Evolutionary conservation across 345 rosid genomes (phyloP).

Genomic region (Limnanthes douglasii): DNA sequence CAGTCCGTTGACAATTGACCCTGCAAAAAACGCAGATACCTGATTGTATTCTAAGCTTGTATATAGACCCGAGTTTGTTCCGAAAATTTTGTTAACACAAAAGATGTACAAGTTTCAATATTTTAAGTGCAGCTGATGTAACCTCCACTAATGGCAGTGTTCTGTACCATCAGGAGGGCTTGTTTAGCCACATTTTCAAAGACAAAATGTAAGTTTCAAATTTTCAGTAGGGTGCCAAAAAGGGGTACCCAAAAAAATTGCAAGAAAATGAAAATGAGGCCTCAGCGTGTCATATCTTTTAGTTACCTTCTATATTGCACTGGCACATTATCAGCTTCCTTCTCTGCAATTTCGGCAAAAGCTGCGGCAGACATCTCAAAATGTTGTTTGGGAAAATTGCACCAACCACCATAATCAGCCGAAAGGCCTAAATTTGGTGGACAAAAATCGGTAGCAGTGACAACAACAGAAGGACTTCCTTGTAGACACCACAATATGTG

Average conservation of each 20-base stretch:
- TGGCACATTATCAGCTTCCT: constrained; percentile 57
- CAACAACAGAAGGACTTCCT: constrained; percentile 71
- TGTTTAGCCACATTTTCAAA: too few species aligned
- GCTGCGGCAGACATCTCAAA: constrained; percentile 88
- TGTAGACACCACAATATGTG: constrained; percentile 72
- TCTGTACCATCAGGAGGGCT: too few species aligned
- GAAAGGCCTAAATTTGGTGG: constrained; percentile 83
- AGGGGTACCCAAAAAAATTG: neutral
- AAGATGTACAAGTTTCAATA: too few species aligned
- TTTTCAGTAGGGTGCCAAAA: too few species aligned
- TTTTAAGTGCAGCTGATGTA: too few species aligned
- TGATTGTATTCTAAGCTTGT: too few species aligned
- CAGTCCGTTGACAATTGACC: constrained; percentile 57
- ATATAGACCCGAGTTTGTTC: too few species aligned
- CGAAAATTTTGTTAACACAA: too few species aligned
- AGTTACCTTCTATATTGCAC: constrained; percentile 55
- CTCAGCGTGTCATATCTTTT: neutral
- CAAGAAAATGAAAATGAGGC: neutral
- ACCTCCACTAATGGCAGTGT: too few species aligned
- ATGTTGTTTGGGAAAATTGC: constrained; percentile 83
- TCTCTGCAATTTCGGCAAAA: constrained; percentile 65
- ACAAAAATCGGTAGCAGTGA: constrained; percentile 89
- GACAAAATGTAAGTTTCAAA: too few species aligned
- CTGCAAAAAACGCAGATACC: constrained; percentile 15
- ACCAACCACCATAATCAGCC: constrained; percentile 83